Evolutionary conservation across 768 basidiomycete genomes (phyloP).

Genomic region (Mycena maculata): DNA sequence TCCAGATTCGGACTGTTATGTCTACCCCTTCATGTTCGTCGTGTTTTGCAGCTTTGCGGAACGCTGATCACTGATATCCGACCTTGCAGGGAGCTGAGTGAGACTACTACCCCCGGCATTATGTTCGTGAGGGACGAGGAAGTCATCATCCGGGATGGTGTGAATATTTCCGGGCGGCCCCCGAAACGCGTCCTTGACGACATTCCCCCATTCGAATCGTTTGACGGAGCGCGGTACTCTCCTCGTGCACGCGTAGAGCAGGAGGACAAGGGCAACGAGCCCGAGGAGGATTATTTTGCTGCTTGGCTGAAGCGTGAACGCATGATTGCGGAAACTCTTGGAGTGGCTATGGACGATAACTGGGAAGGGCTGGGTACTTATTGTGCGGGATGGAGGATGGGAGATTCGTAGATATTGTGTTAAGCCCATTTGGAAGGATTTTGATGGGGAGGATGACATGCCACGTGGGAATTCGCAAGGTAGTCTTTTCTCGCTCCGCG

Average conservation of each 20-base stretch:
- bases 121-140: not conserved
- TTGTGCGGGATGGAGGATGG: not conserved
- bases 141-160: not conserved
- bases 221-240: not conserved
- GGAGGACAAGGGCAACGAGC: too few species aligned
- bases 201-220: not conserved
- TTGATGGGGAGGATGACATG: not conserved
- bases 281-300: not conserved
- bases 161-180: not conserved
- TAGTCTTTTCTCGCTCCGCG: not conserved
- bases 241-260: not conserved
- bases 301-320: not conserved
- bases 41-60: not conserved
- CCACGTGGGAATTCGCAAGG: too few species aligned
- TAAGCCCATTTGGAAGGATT: too few species aligned
- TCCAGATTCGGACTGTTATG: slow-evolving; percentile 14
- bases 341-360: not conserved
- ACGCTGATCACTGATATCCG: not conserved
- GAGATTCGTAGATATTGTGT: not conserved
- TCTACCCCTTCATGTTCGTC: slow-evolving; percentile 17
- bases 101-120: not conserved
- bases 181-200: not conserved
- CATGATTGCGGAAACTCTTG: not conserved
- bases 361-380: not conserved
- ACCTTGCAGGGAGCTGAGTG: not conserved